A percentile compares a stretch with the other conserved stretches of the same genome.
These are phyloP conservation scores for Ophiocordyceps camponoti-leonardi DNA, from an alignment of 2,329 filamentous ascomycete genomes.

Conservation along the genomic window DNA sequence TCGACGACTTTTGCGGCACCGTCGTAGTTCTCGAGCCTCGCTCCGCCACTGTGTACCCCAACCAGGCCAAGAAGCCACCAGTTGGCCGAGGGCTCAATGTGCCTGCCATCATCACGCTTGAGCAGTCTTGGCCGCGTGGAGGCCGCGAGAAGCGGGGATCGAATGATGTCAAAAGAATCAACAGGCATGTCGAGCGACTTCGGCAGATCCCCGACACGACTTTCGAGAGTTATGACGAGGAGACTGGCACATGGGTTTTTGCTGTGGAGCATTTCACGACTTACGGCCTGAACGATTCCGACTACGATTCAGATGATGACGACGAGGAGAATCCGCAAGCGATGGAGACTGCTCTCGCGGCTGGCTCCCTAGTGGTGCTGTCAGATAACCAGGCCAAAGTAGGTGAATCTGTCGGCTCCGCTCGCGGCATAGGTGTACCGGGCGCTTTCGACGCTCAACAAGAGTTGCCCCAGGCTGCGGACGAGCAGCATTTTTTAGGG, in stretches of 20 bases:
- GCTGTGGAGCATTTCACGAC: conserved; percentile 93
- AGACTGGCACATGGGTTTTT: conserved; percentile 81
- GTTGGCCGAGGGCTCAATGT: conserved; percentile 84
- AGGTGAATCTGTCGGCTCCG: conserved; percentile 43
- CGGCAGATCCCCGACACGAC: conserved; percentile 64
- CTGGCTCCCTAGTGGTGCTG: conserved; percentile 4
- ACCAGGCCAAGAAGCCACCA: conserved; percentile 60
- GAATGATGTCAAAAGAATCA: conserved; percentile 43
- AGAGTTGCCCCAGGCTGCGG: conserved; percentile 34
- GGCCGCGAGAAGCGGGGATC: conserved; percentile 37
- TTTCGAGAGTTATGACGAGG: conserved; percentile 63
- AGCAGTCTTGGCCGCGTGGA: conserved; percentile 78
- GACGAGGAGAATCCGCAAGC: conserved; percentile 22
- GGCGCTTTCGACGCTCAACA: conserved; percentile 61
- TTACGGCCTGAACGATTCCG: conserved; percentile 67
- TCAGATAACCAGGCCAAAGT: conserved; percentile 17
- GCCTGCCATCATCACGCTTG: conserved; percentile 69
- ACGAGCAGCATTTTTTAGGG: conserved; percentile 75
- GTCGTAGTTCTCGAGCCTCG: conserved; percentile 65
- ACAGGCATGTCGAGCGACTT: conserved; percentile 71
- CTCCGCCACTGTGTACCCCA: conserved; percentile 74
- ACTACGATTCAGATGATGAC: conserved; percentile 47
- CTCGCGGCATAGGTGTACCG: conserved; percentile 39
- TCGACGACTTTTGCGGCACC: conserved; percentile 62
- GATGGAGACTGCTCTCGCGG: conserved; percentile 8